Evolutionary conservation across 2,329 filamentous ascomycete species (phyloP).

Genomic region (Zelopaecilomyces penicillatus): DNA sequence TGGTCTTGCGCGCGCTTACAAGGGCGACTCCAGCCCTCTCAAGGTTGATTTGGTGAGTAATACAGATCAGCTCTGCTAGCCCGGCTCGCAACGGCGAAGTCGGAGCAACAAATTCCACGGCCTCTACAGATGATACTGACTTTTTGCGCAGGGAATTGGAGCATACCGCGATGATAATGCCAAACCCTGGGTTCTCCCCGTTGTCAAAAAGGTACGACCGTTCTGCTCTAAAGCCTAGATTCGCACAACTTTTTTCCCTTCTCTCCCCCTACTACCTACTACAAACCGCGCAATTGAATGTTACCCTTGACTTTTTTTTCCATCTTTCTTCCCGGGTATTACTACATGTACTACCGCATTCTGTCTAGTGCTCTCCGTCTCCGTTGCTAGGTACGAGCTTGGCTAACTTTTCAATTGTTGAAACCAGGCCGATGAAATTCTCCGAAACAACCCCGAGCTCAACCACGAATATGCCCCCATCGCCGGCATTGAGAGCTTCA

Average conservation of each 20-base stretch:
- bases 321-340: too few relatives aligned
- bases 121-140: slow-evolving; percentile 4
- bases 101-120: slow-evolving; percentile 4
- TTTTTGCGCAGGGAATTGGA: slow-evolving; percentile 57
- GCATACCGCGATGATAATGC: slow-evolving; percentile 92
- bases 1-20: slow-evolving; percentile 81
- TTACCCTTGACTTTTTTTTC: too few relatives aligned
- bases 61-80: neutral
- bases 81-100: slow-evolving; percentile 1
- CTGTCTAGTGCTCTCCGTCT: too few relatives aligned
- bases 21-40: slow-evolving; percentile 63
- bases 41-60: slow-evolving; percentile 82
- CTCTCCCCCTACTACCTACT: too few relatives aligned
- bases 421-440: slow-evolving; percentile 74
- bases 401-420: too few relatives aligned
- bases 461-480: slow-evolving; percentile 99
- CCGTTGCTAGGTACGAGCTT: too few relatives aligned
- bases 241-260: too few relatives aligned
- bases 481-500: slow-evolving; percentile 78
- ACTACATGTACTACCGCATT: too few relatives aligned
- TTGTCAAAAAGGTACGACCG: slow-evolving; percentile 77
- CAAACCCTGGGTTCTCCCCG: slow-evolving; percentile 94
- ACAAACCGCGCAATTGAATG: too few relatives aligned
- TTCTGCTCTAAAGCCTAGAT: too few relatives aligned
- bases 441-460: slow-evolving; percentile 78